Percentiles rank a stretch among this genome's conserved stretches.
Evolutionary conservation across 352 stramenopile genomes (phyloP).

Genomic region (Globisporangium solare): DNA sequence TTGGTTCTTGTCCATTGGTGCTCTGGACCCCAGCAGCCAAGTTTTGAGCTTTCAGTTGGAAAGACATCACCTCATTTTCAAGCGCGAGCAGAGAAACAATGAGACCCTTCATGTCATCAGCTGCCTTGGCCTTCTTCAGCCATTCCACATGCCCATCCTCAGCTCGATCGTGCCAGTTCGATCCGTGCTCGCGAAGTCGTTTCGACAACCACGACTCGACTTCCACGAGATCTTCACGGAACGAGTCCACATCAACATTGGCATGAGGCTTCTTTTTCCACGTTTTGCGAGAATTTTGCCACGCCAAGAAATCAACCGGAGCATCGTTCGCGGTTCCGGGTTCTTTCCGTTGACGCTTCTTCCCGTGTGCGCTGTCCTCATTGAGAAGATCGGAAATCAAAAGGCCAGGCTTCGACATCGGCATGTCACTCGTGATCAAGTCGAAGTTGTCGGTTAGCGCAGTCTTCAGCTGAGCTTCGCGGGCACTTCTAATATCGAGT

Average conservation of each 20-base stretch:
- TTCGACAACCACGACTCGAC: slow-evolving; percentile 60
- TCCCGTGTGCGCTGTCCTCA: slow-evolving; percentile 34
- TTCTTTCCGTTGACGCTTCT: slow-evolving; percentile 35
- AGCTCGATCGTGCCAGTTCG: slow-evolving; percentile 49
- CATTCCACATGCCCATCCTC: slow-evolving; percentile 35
- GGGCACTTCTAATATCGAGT: slow-evolving; percentile 41
- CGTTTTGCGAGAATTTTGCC: slow-evolving; percentile 51
- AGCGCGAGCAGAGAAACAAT: slow-evolving; percentile 40
- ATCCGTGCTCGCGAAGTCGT: slow-evolving; percentile 56
- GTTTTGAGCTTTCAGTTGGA: slow-evolving; percentile 35
- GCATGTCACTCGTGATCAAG: slow-evolving; percentile 55
- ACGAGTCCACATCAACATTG: slow-evolving; percentile 36
- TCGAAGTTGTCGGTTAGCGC: slow-evolving; percentile 65
- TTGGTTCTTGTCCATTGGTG: neutral
- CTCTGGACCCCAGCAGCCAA: neutral
- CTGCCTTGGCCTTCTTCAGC: slow-evolving; percentile 38
- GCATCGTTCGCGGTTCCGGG: slow-evolving; percentile 5
- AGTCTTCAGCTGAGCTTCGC: slow-evolving; percentile 42
- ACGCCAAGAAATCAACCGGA: slow-evolving; percentile 37
- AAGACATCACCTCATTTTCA: slow-evolving; percentile 59
- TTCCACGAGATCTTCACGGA: slow-evolving; percentile 52
- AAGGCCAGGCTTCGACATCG: slow-evolving; percentile 62
- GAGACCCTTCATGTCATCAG: slow-evolving; percentile 33
- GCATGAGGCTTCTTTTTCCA: slow-evolving; percentile 47
- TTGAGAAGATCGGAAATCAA: slow-evolving; percentile 73